Base-by-base conservation (phyloP, 2,329 filamentous ascomycete species). In the Xylogone sp. region DNA sequence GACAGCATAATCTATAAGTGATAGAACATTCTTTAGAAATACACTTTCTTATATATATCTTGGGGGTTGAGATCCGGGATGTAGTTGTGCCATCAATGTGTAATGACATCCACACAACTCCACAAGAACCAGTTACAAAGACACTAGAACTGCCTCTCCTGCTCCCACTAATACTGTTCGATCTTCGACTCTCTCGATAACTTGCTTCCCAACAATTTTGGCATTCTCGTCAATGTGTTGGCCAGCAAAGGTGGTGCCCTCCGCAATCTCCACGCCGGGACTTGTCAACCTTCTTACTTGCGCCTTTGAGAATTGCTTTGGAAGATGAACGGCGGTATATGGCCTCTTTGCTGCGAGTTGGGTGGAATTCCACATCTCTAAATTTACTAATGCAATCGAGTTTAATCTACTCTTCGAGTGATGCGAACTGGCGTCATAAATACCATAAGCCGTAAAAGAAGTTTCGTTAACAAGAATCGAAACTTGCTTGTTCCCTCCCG, bases 331-430 rank as follows among this genome's bases (percentile, higher is more conserved):
- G 3, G 22, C 50, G 18, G 47, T 53, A 24, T 54, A 57, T 10
- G 56, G 55, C 42, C 53, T 46, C 46, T 48, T 1, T 2, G 3
- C 21, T 10, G 13, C n/a, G 39, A 29, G 45, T 31, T 16, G 19
- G 20, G 56, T 60, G 6, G 51, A 56, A 43, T 62, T 56, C 50
- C 51, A 59, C 49, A 57, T 21, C n/a, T 51, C 44, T 13, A 61
- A 45, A 43, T 57, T 61, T 10, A 57, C 34, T 3, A 51, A 29
- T 42, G 52, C 57, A 29, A 58, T 27, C n/a, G 29, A 45, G n/a
- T 51, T 52, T 10, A 50, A 18, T n/a, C n/a, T n/a, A n/a, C n/a
- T n/a, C n/a, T n/a, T n/a, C n/a, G n/a, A n/a, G n/a, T n/a, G n/a
- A n/a, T n/a, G n/a, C 9, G 20, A 43, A 5, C 54, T 51, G 3